Conservation (phyloP, 305 asterid species). For the Plantago lanceolata region DNA sequence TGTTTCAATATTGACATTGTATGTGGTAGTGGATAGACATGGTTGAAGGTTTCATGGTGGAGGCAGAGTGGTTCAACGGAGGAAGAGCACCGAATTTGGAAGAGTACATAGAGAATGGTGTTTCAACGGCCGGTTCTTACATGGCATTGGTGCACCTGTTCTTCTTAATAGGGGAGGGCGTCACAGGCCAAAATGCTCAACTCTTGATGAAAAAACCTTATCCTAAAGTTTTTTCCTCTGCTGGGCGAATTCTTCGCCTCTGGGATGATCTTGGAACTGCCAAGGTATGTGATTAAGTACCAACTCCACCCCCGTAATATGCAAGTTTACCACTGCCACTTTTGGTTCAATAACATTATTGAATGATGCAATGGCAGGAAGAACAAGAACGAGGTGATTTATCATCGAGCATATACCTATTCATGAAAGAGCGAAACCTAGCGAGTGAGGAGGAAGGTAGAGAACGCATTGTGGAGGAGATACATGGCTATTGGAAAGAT, state of each 20-base stretch:
- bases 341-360: no score
- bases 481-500: slow-evolving; percentile 45
- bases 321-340: not conserved
- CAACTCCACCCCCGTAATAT: not conserved
- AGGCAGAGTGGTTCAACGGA: slow-evolving; percentile 57
- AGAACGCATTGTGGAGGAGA: slow-evolving; percentile 32
- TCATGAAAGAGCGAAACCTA: slow-evolving; percentile 47
- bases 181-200: slow-evolving; percentile 30
- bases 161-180: slow-evolving; percentile 63
- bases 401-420: slow-evolving; percentile 46
- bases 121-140: slow-evolving; percentile 56
- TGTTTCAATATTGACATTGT: not conserved
- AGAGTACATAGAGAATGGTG: slow-evolving; percentile 63
- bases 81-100: slow-evolving; percentile 50
- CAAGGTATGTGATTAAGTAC: slow-evolving; percentile 31
- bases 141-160: slow-evolving; percentile 62
- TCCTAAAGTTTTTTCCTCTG: slow-evolving; percentile 47
- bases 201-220: slow-evolving; percentile 41
- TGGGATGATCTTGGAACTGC: slow-evolving; percentile 80
- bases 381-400: slow-evolving; percentile 70
- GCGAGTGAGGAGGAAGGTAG: slow-evolving; percentile 47
- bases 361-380: slow-evolving; percentile 31
- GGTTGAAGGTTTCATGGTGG: slow-evolving; percentile 63
- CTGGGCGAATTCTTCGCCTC: slow-evolving; percentile 66
- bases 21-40: slow-evolving; percentile 65